Evolutionary conservation across 2,329 filamentous ascomycete genomes (phyloP), one percentile per base, ranked within the genome.

Genomic region (Penicillium sp.): DNA sequence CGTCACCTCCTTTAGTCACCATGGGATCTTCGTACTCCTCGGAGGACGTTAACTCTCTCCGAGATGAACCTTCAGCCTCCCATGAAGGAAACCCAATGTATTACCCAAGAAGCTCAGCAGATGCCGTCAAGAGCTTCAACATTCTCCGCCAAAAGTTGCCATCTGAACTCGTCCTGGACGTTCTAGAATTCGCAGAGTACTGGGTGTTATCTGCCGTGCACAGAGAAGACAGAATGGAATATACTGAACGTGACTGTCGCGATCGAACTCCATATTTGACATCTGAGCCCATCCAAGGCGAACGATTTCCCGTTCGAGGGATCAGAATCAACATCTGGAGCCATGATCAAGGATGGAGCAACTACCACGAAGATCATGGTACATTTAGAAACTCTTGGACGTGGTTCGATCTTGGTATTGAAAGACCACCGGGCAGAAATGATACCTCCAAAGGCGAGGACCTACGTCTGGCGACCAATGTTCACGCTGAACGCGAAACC

Each of bases 291-390:
- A 55, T 57, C 5, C n/a, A 50, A 48, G 57, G 55, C 13, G 42
- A 39, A 7, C 35, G 42, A 11, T 49, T 48, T 13, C 50, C 56
- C 40, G 56, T 58, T 6, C 53, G 20, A 22, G 32, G 53, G 34
- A 58, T 57, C 29, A 46, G 20, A 22, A 59, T 59, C 37, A 26
- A 54, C 20, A 52, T 59, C 13, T 48, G 38, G 50, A 57, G 57
- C 26, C 55, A 54, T 38, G 57, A 59, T 18, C 55, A 57, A 26
- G 57, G 46, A 32, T 57, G 55, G 46, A 59, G 50, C 24, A 37
- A 13, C 13, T 55, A 49, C 22, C 13, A 5, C 18, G 46, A 55
- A 14, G 42, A 55, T 13, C 22, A 49, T 18, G 50, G 50, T 1
- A 54, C 44, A 16, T 49, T 37, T 42, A 31, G 32, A 11, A 53